Base-by-base conservation (phyloP, 1,284 basidiomycete genomes). In the Taiwanofungus camphoratus region DNA sequence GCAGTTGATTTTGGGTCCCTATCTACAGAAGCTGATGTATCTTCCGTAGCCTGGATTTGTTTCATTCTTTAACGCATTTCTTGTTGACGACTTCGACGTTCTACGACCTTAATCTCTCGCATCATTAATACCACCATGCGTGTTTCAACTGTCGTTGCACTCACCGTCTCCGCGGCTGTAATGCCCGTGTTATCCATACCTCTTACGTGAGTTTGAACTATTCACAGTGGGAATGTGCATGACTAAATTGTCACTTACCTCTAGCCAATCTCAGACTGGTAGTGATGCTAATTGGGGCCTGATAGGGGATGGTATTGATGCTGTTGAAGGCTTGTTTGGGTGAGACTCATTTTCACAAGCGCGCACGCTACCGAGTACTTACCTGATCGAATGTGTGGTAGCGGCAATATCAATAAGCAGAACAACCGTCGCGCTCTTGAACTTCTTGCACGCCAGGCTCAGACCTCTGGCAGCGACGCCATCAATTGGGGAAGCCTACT, bases 71-170 rank as follows among this genome's bases (percentile, higher is more conserved):
- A 7, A 39, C 36, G 36, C 20, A 27, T 7, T 45, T 19, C 19
- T 27, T 36, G 31, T 30, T 23, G 42, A 23, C 37, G 21, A 30
- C 45, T 38, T 41, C 37, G 12, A 24, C 21, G 26, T 18, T 32
- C 26, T 34, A 23, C 8, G 4, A 9, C 8, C 36, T 13, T 26
- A 13, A 18, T 16, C 20, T 36, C 35, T n/a, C 11, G 15, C 12
- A 13, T 9, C 23, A 6, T 39, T 5, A 26, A 9, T 39, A 26
- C 5, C 22, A 27, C 12, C 23, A 39, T 39, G 36, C 21, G 36
- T 15, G 13, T 16, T 9, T 26, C 23, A 13, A 27, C 36, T 39
- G 13, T 39, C 13, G 11, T 27, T 18, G 36, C 23, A 11, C 23
- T 23, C 19, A 24, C 19, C 16, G 23, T 39, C 13, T 13, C 23